These are phyloP conservation scores for Colletotrichum higginsianum DNA, from an alignment of 2,329 filamentous ascomycete genomes.

Conservation along the genomic window DNA sequence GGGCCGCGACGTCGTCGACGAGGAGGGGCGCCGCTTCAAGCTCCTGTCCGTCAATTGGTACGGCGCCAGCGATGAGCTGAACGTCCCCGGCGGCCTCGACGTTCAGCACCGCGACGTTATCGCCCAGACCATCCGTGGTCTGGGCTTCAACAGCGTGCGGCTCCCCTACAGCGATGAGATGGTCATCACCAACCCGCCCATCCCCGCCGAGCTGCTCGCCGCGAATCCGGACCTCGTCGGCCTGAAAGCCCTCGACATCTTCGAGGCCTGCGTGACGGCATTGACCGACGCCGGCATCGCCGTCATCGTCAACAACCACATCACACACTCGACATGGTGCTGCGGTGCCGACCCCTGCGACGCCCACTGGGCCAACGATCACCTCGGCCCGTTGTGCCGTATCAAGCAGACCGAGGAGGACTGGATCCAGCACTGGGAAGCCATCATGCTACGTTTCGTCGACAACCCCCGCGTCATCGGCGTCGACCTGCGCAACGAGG, in stretches of 20 bases:
- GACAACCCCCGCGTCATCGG: slow-evolving; percentile 75
- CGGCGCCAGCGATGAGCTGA: slow-evolving; percentile 77
- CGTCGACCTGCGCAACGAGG: slow-evolving; percentile 78
- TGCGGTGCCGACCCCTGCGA: slow-evolving; percentile 79
- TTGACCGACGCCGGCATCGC: slow-evolving; percentile 74
- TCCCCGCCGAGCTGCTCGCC: slow-evolving; percentile 65
- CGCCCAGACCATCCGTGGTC: slow-evolving; percentile 69
- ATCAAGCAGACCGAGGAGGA: slow-evolving; percentile 74
- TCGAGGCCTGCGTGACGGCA: slow-evolving; percentile 70
- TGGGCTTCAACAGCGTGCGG: slow-evolving; percentile 81
- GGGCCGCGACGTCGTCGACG: slow-evolving; percentile 74
- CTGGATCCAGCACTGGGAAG: slow-evolving; percentile 78
- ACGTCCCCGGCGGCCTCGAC: slow-evolving; percentile 75
- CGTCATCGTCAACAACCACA: slow-evolving; percentile 80
- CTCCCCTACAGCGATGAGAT: slow-evolving; percentile 80
- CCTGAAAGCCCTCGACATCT: slow-evolving; percentile 71
- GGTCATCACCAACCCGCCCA: slow-evolving; percentile 71
- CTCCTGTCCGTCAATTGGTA: slow-evolving; percentile 80
- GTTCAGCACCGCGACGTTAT: slow-evolving; percentile 74
- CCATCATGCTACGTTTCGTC: slow-evolving; percentile 72
- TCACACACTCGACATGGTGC: slow-evolving; percentile 78
- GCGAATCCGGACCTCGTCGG: slow-evolving; percentile 74
- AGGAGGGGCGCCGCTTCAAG: slow-evolving; percentile 70
- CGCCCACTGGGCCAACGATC: slow-evolving; percentile 76
- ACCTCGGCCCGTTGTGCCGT: slow-evolving; percentile 72